Evolutionary conservation across 768 basidiomycete species (phyloP).

Genomic region (Hirschioporus abietinus): DNA sequence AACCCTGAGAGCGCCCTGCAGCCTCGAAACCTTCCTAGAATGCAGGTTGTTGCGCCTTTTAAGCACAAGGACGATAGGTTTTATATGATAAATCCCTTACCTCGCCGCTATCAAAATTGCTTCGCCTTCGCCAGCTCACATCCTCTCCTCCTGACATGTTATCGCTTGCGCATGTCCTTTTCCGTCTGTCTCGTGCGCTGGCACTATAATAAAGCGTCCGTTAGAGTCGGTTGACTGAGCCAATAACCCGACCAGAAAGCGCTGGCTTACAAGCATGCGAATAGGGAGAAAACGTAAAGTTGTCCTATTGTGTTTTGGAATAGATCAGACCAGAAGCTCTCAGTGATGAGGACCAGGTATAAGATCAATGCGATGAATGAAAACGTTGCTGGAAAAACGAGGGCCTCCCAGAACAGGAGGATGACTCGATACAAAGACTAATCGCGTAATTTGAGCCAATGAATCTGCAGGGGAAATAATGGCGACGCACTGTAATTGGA

Average conservation of each 20-base stretch:
- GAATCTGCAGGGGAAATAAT: not conserved
- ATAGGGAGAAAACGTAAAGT: not conserved
- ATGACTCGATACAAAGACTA: not conserved
- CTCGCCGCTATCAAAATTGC: not conserved
- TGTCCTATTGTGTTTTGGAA: not conserved
- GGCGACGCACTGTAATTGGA: not conserved
- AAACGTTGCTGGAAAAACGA: not conserved
- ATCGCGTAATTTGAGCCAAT: not conserved
- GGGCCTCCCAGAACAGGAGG: not conserved
- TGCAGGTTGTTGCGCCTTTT: not conserved
- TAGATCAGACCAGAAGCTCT: not conserved
- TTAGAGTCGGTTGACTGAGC: not conserved
- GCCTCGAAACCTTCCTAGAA: not conserved
- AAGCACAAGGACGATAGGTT: not conserved
- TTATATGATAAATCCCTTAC: not conserved
- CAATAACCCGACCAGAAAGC: not conserved
- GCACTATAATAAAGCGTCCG: not conserved
- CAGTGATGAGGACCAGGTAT: not conserved
- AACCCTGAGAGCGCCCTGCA: not conserved
- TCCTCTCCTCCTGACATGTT: not conserved
- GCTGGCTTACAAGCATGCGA: not conserved
- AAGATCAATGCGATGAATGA: not conserved
- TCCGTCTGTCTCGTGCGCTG: not conserved
- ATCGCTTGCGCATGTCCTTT: not conserved
- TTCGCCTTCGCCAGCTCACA: not conserved